Percentiles rank a stretch among this genome's conserved stretches.
Evolutionary conservation across 1,284 basidiomycete genomes (phyloP).

Genomic region (Moesziomyces globuligerus): DNA sequence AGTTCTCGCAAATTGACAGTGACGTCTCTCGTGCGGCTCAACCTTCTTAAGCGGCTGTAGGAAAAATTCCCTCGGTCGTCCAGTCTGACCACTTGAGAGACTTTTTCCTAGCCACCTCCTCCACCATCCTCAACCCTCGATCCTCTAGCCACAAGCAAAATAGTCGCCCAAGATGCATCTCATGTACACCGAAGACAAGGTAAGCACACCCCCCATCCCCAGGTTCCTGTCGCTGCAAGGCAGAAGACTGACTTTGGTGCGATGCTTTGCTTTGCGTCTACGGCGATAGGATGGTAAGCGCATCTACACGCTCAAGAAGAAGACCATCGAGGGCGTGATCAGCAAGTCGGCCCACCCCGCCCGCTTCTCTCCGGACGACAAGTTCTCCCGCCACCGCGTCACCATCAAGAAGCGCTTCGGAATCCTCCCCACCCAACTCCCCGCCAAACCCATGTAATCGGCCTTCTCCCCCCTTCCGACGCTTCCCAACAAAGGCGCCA

Average conservation of each 20-base stretch:
- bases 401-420: conserved; percentile 66
- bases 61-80: too few relatives aligned
- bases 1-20: too few relatives aligned
- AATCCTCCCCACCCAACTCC: conserved; percentile 59
- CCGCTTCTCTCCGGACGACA: conserved; percentile 67
- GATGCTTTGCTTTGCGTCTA: background rate
- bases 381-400: conserved; percentile 65
- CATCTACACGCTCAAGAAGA: conserved; percentile 66
- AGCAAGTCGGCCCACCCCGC: conserved; percentile 66
- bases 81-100: conserved; percentile 3
- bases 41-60: too few relatives aligned
- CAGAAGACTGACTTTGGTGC: too few relatives aligned
- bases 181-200: conserved; percentile 64
- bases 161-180: conserved; percentile 61
- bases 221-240: background rate
- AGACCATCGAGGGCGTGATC: conserved; percentile 55
- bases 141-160: background rate
- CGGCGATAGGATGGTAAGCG: conserved; percentile 63
- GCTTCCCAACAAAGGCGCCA: too few relatives aligned
- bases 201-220: conserved; percentile 21
- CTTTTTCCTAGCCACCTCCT: conserved; percentile 1
- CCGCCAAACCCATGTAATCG: conserved; percentile 59
- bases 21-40: conserved; percentile 30
- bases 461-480: background rate
- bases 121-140: conserved; percentile 2